Conservation (phyloP, 192 early-diverging fungal genomes). For the Backusella parvicylindrica region DNA sequence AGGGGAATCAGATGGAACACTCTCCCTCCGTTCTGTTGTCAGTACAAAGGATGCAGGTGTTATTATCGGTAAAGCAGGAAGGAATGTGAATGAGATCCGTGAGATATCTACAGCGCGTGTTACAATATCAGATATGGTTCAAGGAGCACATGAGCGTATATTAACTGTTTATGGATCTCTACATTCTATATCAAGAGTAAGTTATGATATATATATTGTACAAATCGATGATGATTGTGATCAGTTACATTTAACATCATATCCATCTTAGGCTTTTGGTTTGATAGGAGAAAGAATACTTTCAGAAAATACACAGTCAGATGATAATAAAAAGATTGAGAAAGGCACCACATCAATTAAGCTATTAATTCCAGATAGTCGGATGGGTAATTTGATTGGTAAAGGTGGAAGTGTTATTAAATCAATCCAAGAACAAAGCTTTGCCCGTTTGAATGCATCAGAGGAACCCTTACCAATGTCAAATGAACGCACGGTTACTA, state of each 20-base stretch:
- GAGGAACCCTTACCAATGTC: constrained; percentile 88
- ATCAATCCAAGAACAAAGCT: constrained; percentile 88
- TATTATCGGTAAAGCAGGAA: constrained; percentile 85
- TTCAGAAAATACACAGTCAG: constrained; percentile 52
- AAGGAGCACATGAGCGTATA: constrained; percentile 66
- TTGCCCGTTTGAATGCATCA: constrained; percentile 74
- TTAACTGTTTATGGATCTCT: constrained; percentile 69
- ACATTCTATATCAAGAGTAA: constrained; percentile 63
- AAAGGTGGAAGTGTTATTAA: constrained; percentile 86
- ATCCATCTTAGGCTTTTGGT: constrained; percentile 42
- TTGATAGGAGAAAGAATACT: constrained; percentile 73
- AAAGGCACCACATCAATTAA: constrained; percentile 58
- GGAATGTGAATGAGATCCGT: constrained; percentile 86
- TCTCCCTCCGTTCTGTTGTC: constrained; percentile 52
- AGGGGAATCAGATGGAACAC: neutral
- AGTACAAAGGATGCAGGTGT: constrained; percentile 75
- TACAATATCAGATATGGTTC: constrained; percentile 83
- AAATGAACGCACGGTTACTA: constrained; percentile 84
- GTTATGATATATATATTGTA: neutral
- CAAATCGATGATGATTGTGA: too few species aligned
- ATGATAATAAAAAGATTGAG: constrained; percentile 6
- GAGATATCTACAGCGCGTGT: constrained; percentile 80
- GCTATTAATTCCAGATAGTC: constrained; percentile 79
- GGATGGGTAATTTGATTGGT: constrained; percentile 91
- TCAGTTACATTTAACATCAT: neutral